Evolutionary conservation across 495 filamentous ascomycete genomes (phyloP).

Genomic region (Thozetella sp.): DNA sequence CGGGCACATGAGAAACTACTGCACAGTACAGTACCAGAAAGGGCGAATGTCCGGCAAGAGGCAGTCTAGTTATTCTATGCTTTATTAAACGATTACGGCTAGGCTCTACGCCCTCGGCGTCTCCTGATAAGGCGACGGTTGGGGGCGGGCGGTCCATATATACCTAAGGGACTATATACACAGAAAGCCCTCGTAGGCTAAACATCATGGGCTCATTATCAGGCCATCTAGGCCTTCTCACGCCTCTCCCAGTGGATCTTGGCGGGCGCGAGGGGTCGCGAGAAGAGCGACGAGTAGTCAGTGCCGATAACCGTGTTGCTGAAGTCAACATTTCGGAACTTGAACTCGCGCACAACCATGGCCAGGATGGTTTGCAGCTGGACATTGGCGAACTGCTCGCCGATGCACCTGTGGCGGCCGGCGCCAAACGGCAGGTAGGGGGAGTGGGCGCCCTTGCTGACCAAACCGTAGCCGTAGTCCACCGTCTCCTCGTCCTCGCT

Average conservation of each 20-base stretch:
- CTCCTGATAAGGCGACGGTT: no score
- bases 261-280: conserved; percentile 65
- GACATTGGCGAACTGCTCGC: conserved; percentile 95
- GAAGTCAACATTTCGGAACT: conserved; percentile 71
- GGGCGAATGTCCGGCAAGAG: no score
- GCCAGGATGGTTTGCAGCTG: conserved; percentile 85
- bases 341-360: conserved; percentile 75
- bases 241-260: conserved; percentile 68
- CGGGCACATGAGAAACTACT: no score
- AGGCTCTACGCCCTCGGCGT: background rate
- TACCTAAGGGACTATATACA: background rate
- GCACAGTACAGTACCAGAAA: no score
- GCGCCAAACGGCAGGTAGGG: conserved; percentile 96
- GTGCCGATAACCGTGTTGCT: conserved; percentile 72
- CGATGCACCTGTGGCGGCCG: conserved; percentile 92
- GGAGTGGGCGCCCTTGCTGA: conserved; percentile 81
- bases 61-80: no score
- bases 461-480: conserved; percentile 93
- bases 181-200: background rate
- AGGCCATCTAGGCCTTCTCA: conserved; percentile 14
- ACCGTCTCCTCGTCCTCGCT: conserved; percentile 71
- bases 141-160: no score
- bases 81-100: background rate
- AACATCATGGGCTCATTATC: no score
- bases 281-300: conserved; percentile 77